Conservation (phyloP, 208 protist species). For the Leishmania braziliensis region DNA sequence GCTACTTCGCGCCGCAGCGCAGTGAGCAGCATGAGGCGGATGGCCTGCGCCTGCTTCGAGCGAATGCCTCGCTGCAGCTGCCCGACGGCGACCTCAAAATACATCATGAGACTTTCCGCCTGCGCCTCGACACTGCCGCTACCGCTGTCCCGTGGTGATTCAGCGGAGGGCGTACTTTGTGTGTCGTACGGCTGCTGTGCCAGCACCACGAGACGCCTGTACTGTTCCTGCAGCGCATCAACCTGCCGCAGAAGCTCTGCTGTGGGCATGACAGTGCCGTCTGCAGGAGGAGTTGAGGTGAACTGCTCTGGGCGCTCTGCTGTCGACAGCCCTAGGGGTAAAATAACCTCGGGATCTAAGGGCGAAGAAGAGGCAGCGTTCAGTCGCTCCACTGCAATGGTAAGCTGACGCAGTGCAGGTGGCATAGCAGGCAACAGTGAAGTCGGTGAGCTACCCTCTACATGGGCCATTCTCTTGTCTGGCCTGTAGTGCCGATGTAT, state of each 20-base stretch:
- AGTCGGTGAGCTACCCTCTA: background rate
- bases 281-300: background rate
- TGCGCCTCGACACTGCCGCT: background rate
- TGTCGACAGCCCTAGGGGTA: background rate
- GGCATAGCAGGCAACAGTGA: constrained; percentile 3
- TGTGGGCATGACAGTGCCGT: constrained; percentile 16
- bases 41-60: constrained; percentile 58
- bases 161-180: background rate
- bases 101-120: constrained; percentile 4
- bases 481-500: background rate
- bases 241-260: constrained; percentile 39
- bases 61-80: constrained; percentile 74
- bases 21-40: constrained; percentile 48
- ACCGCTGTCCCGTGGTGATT: background rate
- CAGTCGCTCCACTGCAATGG: constrained; percentile 4
- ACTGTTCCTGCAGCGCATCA: constrained; percentile 34
- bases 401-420: constrained; percentile 2
- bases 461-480: background rate
- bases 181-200: background rate
- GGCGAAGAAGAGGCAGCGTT: constrained; percentile 1
- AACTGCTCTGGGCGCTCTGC: background rate
- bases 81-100: constrained; percentile 25
- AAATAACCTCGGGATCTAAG: background rate
- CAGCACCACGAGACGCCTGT: constrained; percentile 34
- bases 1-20: constrained; percentile 55